Base-by-base conservation (phyloP, 1,284 basidiomycete species). In the Quambalaria eucalypti region DNA sequence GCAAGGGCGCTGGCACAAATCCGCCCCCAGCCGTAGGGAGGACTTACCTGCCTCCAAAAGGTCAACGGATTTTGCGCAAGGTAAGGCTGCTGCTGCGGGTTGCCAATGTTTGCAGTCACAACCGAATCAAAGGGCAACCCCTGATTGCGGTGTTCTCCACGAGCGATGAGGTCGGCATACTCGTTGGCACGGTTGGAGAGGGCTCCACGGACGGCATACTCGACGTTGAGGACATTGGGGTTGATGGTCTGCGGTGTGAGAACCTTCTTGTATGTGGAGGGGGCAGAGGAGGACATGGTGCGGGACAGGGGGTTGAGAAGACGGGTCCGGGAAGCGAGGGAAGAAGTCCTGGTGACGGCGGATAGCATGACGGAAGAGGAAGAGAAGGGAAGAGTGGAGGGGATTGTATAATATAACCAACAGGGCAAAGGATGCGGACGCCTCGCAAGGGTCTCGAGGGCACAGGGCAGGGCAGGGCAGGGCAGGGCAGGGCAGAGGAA, bases 161-260 rank as follows among this genome's bases (percentile, higher is more conserved):
- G 40, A 8, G 64, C 65, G 31, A 74, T 52, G 46, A 63, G 54
- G 8, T 59, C 48, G 33, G 69, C 69, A 69, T 88, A 86, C 61
- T 85, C 80, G 78, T 96, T 91, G 2, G 93, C 91, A 74, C 88
- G 79, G 91, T 61, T 88, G 14, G 93, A 91, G 64, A 98, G 85
- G 78, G 93, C 91, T 54, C 95, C 93, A 56, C 93, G 88, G 29
- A 98, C 95, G 57, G 93, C 93, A 76, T 98, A 98, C 77, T 96
- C 84, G 57, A 95, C 93, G 50, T 88, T 84, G 69, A 85, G 81
- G 53, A 96, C 82, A 58, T 86, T 81, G 1, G 87, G 89, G 79
- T 97, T 98, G 78, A 78, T 75, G 21, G 69, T 67, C 25, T 65
- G 59, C 19, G 62, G 49, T 44, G 70, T 70, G 26, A 79, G 57